Base-by-base conservation (phyloP, 2,329 filamentous ascomycete species). In the Epichloe festucae region DNA sequence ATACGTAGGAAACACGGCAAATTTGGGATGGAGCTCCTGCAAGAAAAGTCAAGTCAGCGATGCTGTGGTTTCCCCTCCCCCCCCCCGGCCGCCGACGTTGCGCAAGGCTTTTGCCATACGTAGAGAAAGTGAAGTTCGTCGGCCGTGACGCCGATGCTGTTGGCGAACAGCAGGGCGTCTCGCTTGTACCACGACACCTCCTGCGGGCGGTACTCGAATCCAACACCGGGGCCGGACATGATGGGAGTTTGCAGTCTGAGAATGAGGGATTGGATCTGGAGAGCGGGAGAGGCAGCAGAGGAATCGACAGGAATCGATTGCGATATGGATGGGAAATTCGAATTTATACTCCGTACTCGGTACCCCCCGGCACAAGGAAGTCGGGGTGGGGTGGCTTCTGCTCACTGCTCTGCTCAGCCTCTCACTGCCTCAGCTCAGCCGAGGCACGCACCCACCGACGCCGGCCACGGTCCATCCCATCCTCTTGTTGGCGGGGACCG, bases 41-140 rank as follows among this genome's bases (percentile, higher is more conserved):
- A 19, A 40, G 12, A 3, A 3, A 3, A 27, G 23, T 42, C 44
- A 44, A 34, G 48, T 51, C 40, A 10, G 23, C 36, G 48, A 49
- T 46, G 12, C 10, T 41, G 14, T 27, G 23, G 2, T 27, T 7
- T 27, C 6, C 7, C n/a, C n/a, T 17, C 6, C 0, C 2, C 4
- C 4, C 2, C 1, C 1, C 38, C 4, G 14, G 7, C 19, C 5
- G 10, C 5, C 19, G 14, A 3, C 7, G 4, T 5, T 0, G 6
- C 40, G n/a, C 14, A 17, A 4, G 23, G 35, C 11, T 6, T 5
- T 5, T 15, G 15, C 15, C 53, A 47, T 75, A 93, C 89, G 62
- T 89, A 96, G 70, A 95, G 82, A 65, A 91, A 95, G 65, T 95
- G 89, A 63, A 95, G 80, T 74, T 96, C 90, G 60, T 95, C 83